phyloP scores from a whole-genome alignment of 768 basidiomycete species.

The Agrocybe chaxingu region DNA sequence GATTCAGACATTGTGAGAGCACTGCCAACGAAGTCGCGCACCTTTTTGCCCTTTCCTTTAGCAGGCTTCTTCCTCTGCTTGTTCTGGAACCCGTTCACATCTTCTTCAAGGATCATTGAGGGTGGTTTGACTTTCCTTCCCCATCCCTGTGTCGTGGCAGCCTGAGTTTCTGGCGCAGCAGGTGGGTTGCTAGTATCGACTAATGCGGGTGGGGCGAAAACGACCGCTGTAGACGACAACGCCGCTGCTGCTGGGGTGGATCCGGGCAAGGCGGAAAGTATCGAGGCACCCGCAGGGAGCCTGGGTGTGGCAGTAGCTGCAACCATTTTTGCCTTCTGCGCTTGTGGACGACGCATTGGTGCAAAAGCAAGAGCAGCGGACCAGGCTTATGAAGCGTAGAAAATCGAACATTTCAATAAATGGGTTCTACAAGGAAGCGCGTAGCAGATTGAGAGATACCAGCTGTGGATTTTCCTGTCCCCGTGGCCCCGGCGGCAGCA shows the following conservation, averaged over 20 bases:
- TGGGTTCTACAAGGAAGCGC: constrained; percentile 44
- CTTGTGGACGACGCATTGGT: constrained; percentile 63
- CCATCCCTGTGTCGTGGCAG: constrained; percentile 62
- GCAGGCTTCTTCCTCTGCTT: constrained; percentile 54
- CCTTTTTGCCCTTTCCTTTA: constrained; percentile 65
- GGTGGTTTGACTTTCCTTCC: constrained; percentile 89
- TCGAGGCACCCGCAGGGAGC: constrained; percentile 61
- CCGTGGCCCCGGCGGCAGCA: constrained; percentile 20
- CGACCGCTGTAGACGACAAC: constrained; percentile 57
- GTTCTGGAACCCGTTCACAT: constrained; percentile 78
- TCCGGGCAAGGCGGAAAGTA: constrained; percentile 36
- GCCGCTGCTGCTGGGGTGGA: constrained; percentile 17
- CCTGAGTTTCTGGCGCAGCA: constrained; percentile 7
- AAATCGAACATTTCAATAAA: constrained; percentile 53
- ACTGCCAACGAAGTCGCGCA: constrained; percentile 17
- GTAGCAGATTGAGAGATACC: constrained; percentile 56
- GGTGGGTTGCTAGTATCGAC: constrained; percentile 33
- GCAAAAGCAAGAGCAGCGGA: constrained; percentile 89
- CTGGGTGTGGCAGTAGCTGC: constrained; percentile 32
- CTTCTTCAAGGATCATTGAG: constrained; percentile 86
- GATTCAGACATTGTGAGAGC: background rate
- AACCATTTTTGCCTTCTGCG: constrained; percentile 52
- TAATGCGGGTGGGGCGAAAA: constrained; percentile 67
- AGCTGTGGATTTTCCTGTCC: constrained; percentile 47
- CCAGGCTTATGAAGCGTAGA: constrained; percentile 61